A percentile compares a stretch with the other conserved stretches of the same genome.
Conservation (phyloP, 768 basidiomycete genomes). For the Rhizopogon sp. region DNA sequence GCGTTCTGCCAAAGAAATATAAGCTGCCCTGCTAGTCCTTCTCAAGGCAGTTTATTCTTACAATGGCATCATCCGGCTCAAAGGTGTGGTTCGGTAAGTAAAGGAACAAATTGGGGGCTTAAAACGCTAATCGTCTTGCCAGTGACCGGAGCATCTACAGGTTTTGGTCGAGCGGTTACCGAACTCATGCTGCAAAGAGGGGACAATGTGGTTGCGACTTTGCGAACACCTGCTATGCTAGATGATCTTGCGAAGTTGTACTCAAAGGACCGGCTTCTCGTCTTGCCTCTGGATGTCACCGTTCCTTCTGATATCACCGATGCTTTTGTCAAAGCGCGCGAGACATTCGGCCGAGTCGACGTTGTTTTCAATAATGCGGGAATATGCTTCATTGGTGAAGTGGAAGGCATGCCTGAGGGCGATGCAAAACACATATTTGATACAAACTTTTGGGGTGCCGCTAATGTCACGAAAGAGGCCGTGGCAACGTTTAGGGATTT, state of each 20-base stretch:
- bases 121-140: too few relatives aligned
- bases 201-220: slow-evolving; percentile 37
- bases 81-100: too few relatives aligned
- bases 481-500: slow-evolving; percentile 32
- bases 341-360: slow-evolving; percentile 37
- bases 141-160: slow-evolving; percentile 30
- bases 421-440: slow-evolving; percentile 34
- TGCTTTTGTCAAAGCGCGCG: slow-evolving; percentile 30
- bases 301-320: slow-evolving; percentile 22
- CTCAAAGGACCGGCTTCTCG: slow-evolving; percentile 26
- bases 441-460: slow-evolving; percentile 33
- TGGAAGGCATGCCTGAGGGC: slow-evolving; percentile 33
- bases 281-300: slow-evolving; percentile 37
- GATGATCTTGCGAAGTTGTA: slow-evolving; percentile 23
- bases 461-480: slow-evolving; percentile 27
- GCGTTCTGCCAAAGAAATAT: not conserved
- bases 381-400: slow-evolving; percentile 26
- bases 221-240: slow-evolving; percentile 33
- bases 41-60: not conserved
- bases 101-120: too few relatives aligned
- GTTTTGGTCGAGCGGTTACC: slow-evolving; percentile 33
- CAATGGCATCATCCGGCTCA: not conserved
- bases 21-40: not conserved
- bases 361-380: slow-evolving; percentile 43
- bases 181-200: slow-evolving; percentile 32